Evolutionary conservation across 192 early-diverging fungal species (phyloP), one percentile per base, ranked within the genome.

Genomic region (Spizellomyces punctatus): DNA sequence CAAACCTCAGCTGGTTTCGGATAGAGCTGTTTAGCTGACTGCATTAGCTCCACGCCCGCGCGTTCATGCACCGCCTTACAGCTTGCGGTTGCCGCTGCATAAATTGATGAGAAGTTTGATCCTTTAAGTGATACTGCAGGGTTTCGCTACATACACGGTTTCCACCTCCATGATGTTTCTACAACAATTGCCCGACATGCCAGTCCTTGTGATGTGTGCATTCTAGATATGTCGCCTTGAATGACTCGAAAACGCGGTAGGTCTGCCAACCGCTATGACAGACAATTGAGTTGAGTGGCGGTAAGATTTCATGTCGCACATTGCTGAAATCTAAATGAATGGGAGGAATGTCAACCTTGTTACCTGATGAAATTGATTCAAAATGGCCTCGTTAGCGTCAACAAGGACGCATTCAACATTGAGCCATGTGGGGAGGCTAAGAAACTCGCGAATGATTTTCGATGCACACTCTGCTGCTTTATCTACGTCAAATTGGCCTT

Each of bases 91-190:
- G 71, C 71, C 43, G 69, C 69, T 71, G 27, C 27, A 36, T 36
- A 36, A 36, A 36, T 36, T 36, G 27, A 36, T 36, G 67, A 19
- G 6, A 22, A 6, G 27, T 36, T 36, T 36, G 27, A 36, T 36
- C 27, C 27, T 3, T 36, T 36, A 36, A 3, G 27, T 36, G 27
- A 36, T 36, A 36, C 27, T 36, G 27, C 27, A 52, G 0, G 14
- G 16, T 16, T 49, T 27, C 12, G 48, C 44, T 12, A 71, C 70
- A 10, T 72, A 74, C 72, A 46, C 6, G 54, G 16, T 58, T 66
- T 74, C 72, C 72, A 74, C 17, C 72, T 41, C 72, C 72, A 74
- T 17, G 64, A 67, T 6, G 58, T 74, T 44, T 74, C 72, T 3
- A 60, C 56, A 22, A 74, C 64, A 19, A 74, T 41, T 10, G 8